Percentiles rank a stretch among this genome's conserved stretches.
Evolutionary conservation across 306 rosid species (phyloP).

Genomic region (Vigna angularis): DNA sequence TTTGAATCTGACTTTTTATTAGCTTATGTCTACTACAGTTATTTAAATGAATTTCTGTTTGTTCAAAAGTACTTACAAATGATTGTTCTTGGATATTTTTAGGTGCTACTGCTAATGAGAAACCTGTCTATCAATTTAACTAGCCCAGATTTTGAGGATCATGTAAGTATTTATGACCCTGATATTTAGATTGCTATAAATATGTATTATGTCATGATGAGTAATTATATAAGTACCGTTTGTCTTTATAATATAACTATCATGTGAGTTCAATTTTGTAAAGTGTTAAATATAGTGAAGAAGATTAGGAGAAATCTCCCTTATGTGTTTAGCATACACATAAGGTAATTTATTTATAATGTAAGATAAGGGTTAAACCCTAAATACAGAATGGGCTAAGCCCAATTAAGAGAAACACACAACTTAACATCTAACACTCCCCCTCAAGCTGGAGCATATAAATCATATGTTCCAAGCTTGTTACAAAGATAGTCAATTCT

Average conservation of each 20-base stretch:
- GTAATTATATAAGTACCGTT: slow-evolving; percentile 3
- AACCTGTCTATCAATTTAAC: slow-evolving; percentile 79
- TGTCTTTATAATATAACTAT: not conserved
- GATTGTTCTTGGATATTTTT: slow-evolving; percentile 34
- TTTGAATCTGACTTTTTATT: not conserved
- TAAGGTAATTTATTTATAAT: too few species aligned
- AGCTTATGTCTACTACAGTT: not conserved
- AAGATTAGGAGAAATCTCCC: too few species aligned
- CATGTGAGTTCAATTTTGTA: not conserved
- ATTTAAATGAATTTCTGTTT: slow-evolving; percentile 18
- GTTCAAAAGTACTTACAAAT: not conserved
- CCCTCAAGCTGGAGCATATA: too few species aligned
- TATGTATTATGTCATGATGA: slow-evolving; percentile 4
- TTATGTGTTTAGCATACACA: too few species aligned
- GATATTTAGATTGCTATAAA: slow-evolving; percentile 12
- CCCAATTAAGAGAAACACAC: too few species aligned
- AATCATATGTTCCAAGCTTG: too few species aligned
- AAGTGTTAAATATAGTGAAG: too few species aligned
- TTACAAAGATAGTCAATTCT: too few species aligned
- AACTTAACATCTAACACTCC: too few species aligned
- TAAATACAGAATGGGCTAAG: too few species aligned
- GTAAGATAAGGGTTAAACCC: too few species aligned
- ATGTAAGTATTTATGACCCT: slow-evolving; percentile 58
- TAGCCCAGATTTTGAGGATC: slow-evolving; percentile 86
- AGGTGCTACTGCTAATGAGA: slow-evolving; percentile 89